phyloP scores from a whole-genome alignment of 768 basidiomycete species.

The Collybia mongolica region DNA sequence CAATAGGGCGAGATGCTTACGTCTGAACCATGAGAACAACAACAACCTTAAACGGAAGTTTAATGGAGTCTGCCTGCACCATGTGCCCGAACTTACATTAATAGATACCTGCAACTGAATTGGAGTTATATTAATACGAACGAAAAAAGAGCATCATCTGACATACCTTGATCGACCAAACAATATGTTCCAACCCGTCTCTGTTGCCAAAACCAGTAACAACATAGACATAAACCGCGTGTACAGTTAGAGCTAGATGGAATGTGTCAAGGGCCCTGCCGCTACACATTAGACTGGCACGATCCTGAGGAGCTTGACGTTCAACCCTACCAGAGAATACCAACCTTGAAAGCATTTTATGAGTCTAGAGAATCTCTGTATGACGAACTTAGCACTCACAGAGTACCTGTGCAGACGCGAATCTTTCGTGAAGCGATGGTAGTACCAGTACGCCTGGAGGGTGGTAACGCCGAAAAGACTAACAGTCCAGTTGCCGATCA shows the following conservation, averaged over 20 bases:
- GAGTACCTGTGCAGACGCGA: slow-evolving; percentile 31
- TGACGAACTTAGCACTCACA: slow-evolving; percentile 18
- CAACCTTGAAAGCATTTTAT: slow-evolving; percentile 21
- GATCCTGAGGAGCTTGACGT: not conserved
- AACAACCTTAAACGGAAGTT: slow-evolving; percentile 26
- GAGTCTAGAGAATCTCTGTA: not conserved
- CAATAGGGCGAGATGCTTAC: slow-evolving; percentile 21
- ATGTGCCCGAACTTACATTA: slow-evolving; percentile 28
- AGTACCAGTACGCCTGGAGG: slow-evolving; percentile 39
- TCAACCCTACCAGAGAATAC: slow-evolving; percentile 28
- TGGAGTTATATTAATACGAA: not conserved
- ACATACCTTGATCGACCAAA: slow-evolving; percentile 23
- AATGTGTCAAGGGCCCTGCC: slow-evolving; percentile 24
- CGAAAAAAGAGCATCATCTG: not conserved
- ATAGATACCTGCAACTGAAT: slow-evolving; percentile 40
- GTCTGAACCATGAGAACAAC: slow-evolving; percentile 44
- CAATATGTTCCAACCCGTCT: slow-evolving; percentile 8
- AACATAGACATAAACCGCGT: slow-evolving; percentile 26
- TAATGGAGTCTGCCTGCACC: not conserved
- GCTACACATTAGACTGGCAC: not conserved
- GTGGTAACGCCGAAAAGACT: slow-evolving; percentile 40
- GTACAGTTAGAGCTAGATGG: slow-evolving; percentile 25
- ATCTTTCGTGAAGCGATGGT: slow-evolving; percentile 35
- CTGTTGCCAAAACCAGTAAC: slow-evolving; percentile 23
- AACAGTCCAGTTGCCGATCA: not conserved